These are phyloP conservation scores for Pistacia vera DNA, from an alignment of 345 rosid genomes.

Conservation along the genomic window DNA sequence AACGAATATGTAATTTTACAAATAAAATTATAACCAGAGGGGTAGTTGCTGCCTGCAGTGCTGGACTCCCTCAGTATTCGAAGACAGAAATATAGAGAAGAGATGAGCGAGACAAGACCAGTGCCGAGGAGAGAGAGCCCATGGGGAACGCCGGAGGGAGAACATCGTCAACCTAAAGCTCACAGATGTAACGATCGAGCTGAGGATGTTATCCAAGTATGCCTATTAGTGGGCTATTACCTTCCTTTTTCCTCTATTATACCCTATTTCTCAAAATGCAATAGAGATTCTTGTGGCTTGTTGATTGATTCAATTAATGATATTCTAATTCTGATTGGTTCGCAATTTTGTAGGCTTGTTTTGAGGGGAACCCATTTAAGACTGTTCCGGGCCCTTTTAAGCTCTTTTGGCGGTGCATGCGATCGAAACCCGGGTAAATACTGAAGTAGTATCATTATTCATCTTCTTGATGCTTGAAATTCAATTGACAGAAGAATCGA, in stretches of 20 bases:
- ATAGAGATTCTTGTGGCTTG: not conserved
- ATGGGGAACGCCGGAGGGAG: constrained; percentile 80
- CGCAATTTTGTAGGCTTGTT: constrained; percentile 64
- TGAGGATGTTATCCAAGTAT: constrained; percentile 87
- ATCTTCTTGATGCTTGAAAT: not conserved
- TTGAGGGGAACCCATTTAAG: constrained; percentile 98
- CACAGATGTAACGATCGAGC: constrained; percentile 95
- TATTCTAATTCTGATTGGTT: not conserved
- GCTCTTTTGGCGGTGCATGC: constrained; percentile 92
- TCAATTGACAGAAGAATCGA: not conserved
- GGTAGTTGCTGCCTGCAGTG: too few species aligned
- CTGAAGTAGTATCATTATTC: not conserved
- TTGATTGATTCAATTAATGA: not conserved
- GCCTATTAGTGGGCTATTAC: not conserved
- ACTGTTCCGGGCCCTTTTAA: constrained; percentile 98
- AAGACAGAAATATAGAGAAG: not conserved
- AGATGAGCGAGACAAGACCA: constrained; percentile 82
- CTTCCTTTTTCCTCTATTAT: not conserved
- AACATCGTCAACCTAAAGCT: constrained; percentile 80
- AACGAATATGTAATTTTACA: too few species aligned
- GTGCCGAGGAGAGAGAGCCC: constrained; percentile 96
- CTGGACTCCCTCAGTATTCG: not conserved
- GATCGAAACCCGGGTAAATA: constrained; percentile 93
- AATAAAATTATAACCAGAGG: too few species aligned
- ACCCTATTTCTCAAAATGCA: not conserved